These are phyloP conservation scores for Syzygium oleosum DNA, from an alignment of 345 rosid genomes.

Conservation along the genomic window DNA sequence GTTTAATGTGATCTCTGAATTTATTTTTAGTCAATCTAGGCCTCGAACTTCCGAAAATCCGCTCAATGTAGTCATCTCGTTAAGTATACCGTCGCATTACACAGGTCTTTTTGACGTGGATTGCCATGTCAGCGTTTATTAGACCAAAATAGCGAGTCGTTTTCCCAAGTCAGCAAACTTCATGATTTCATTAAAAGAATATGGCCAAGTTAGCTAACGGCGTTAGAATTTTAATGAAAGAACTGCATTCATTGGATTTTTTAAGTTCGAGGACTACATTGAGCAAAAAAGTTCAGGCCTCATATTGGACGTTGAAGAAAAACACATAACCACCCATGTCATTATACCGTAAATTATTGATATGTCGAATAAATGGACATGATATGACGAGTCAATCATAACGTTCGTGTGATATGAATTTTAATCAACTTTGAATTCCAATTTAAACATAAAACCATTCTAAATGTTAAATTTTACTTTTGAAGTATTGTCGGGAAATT, in stretches of 20 bases:
- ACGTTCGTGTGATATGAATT: background rate
- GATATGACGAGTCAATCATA: background rate
- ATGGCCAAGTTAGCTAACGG: background rate
- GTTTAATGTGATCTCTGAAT: background rate
- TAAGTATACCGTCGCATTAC: accelerated
- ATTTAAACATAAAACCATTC: background rate
- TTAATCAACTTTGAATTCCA: background rate
- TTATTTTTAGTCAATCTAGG: background rate
- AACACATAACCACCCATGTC: background rate
- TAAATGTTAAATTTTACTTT: background rate
- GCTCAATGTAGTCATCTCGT: background rate
- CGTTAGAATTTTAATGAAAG: background rate
- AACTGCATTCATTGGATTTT: background rate
- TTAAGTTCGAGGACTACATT: background rate
- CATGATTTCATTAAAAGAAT: background rate
- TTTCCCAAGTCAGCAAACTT: background rate
- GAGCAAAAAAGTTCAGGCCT: background rate
- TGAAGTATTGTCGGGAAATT: background rate
- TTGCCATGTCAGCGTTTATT: accelerated
- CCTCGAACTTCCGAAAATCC: accelerated
- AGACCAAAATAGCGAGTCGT: background rate
- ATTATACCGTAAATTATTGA: no score
- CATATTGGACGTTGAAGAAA: background rate
- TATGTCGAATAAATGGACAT: background rate
- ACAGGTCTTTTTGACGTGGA: background rate